Evolutionary conservation across 192 early-diverging fungal species (phyloP).

Genomic region (Entomortierella beljakovae): DNA sequence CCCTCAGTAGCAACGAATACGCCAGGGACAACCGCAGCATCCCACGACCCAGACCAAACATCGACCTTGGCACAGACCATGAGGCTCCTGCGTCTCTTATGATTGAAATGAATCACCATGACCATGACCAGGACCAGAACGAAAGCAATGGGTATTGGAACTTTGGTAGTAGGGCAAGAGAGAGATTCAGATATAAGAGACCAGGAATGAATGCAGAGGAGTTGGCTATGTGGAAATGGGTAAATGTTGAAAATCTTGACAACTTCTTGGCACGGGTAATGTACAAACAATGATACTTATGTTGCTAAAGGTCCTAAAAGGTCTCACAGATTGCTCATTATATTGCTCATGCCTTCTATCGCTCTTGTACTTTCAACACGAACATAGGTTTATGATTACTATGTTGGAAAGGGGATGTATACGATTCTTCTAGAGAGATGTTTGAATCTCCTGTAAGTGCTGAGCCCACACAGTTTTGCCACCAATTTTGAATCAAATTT

Average conservation of each 20-base stretch:
- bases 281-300: no score
- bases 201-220: constrained; percentile 63
- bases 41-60: constrained; percentile 5
- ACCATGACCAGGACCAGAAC: constrained; percentile 35
- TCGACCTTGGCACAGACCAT: constrained; percentile 54
- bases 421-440: constrained; percentile 83
- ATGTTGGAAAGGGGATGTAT: constrained; percentile 86
- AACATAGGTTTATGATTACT: constrained; percentile 84
- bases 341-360: neutral
- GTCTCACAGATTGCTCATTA: no score
- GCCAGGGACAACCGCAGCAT: neutral
- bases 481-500: neutral
- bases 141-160: constrained; percentile 30
- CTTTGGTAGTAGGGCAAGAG: constrained; percentile 25
- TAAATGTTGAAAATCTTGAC: constrained; percentile 87
- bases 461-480: neutral
- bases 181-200: constrained; percentile 41
- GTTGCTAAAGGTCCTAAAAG: no score
- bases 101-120: constrained; percentile 64
- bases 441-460: constrained; percentile 83
- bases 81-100: constrained; percentile 74
- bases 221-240: constrained; percentile 84
- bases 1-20: constrained; percentile 1
- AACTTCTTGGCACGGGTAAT: constrained; percentile 72
- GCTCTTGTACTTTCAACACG: neutral